Base-by-base conservation (phyloP, 1,139 yeast genomes). In the Suhomyces choctaworum region DNA sequence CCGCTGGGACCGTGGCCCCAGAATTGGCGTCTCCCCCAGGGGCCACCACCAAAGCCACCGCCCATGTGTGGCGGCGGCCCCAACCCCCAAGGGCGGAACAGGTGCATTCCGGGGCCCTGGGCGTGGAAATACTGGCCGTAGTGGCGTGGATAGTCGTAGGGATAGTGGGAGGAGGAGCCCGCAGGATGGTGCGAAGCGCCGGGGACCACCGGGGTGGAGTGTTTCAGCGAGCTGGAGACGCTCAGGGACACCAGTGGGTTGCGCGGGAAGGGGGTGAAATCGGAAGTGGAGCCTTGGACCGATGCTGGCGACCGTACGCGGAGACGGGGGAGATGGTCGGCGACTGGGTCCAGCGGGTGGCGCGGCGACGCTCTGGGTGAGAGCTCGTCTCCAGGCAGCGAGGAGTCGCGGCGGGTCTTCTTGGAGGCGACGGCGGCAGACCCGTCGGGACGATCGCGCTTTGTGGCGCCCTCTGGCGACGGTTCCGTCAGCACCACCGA, bases 301-400 rank as follows among this genome's bases (percentile, higher is more conserved):
- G 36, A 27, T n/a, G 45, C 41, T 5, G 48, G 50, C 10, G 36
- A 29, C 12, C 24, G 19, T 6, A 27, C 34, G 21, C 15, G 29
- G n/a, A 27, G 27, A 31, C 39, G 14, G 24, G 25, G 9, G 14
- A 16, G 14, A 22, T 27, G 13, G 12, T 26, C 30, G 19, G 27
- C 13, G 12, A 17, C 22, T n/a, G 21, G 17, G 11, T 27, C 24
- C 19, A 27, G 21, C 16, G n/a, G 16, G 16, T n/a, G n/a, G n/a
- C n/a, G n/a, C n/a, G n/a, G n/a, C n/a, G n/a, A n/a, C n/a, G n/a
- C n/a, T n/a, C n/a, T n/a, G n/a, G n/a, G n/a, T n/a, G n/a, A n/a
- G n/a, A n/a, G n/a, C n/a, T n/a, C n/a, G n/a, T n/a, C n/a, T n/a
- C 29, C 29, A 4, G 22, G 9, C 17, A 24, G 14, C 16, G 11